phyloP scores from a whole-genome alignment of 305 asterid species.

The Fraxinus albicans region DNA sequence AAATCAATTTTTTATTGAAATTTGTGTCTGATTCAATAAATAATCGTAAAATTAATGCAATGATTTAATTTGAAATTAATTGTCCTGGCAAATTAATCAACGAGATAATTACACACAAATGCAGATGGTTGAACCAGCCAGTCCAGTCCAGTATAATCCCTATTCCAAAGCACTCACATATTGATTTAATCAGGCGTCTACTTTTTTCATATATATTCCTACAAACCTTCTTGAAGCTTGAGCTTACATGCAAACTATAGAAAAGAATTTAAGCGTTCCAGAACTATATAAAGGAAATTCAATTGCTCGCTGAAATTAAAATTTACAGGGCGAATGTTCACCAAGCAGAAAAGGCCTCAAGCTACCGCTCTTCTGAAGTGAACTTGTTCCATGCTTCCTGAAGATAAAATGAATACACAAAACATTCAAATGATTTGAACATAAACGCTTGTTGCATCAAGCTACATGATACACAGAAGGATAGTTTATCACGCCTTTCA shows the following conservation, averaged over 20 bases:
- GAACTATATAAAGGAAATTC: background rate
- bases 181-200: background rate
- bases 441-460: background rate
- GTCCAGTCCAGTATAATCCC: background rate
- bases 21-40: background rate
- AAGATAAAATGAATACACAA: background rate
- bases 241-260: background rate
- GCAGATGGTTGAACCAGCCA: background rate
- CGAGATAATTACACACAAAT: background rate
- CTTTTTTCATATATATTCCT: background rate
- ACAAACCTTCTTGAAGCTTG: background rate
- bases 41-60: background rate
- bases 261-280: background rate
- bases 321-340: background rate
- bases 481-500: background rate
- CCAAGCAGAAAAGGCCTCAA: background rate
- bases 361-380: background rate
- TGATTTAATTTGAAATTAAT: background rate
- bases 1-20: background rate
- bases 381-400: constrained; percentile 2
- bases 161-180: background rate
- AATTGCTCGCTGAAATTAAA: background rate
- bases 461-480: background rate
- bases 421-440: background rate
- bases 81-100: background rate